phyloP scores from a whole-genome alignment of 805 yeast species.

The Scheffersomyces amazonensis region DNA sequence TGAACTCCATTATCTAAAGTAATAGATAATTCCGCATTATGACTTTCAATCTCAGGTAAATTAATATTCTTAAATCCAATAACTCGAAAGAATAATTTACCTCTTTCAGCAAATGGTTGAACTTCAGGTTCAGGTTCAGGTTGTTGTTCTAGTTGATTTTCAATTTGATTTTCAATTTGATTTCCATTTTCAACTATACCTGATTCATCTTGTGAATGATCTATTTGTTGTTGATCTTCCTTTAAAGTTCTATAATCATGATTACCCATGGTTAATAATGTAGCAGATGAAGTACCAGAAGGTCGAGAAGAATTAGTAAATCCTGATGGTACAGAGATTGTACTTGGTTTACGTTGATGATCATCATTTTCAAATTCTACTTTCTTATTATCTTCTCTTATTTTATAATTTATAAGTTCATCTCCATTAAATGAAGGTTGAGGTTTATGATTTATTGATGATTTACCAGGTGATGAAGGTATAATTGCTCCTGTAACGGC shows the following conservation, averaged over 20 bases:
- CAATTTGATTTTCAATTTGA: not conserved
- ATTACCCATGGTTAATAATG: slow-evolving; percentile 6
- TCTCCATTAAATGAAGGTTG: slow-evolving; percentile 10
- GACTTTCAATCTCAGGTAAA: slow-evolving; percentile 45
- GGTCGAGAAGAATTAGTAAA: slow-evolving; percentile 8
- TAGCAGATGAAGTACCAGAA: slow-evolving; percentile 11
- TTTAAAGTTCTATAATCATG: slow-evolving; percentile 4
- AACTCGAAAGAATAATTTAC: slow-evolving; percentile 53
- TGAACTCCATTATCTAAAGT: slow-evolving; percentile 81
- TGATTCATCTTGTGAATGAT: slow-evolving; percentile 1
- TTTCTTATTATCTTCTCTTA: slow-evolving; percentile 14
- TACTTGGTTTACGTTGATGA: slow-evolving; percentile 17
- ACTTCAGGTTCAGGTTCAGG: not conserved
- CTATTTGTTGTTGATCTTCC: slow-evolving; percentile 1
- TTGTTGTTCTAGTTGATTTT: not conserved
- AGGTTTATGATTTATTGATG: slow-evolving; percentile 1
- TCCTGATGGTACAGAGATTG: slow-evolving; percentile 32
- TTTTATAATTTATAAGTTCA: slow-evolving; percentile 20
- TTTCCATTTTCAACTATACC: not conserved
- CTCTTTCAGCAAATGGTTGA: slow-evolving; percentile 34
- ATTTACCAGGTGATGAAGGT: slow-evolving; percentile 1
- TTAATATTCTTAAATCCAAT: slow-evolving; percentile 43
- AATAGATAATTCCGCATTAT: slow-evolving; percentile 48
- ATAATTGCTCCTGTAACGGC: slow-evolving; percentile 17
- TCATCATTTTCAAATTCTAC: slow-evolving; percentile 5